Evolutionary conservation across 495 filamentous ascomycete genomes (phyloP).

Genomic region (Penicillium arizonense): DNA sequence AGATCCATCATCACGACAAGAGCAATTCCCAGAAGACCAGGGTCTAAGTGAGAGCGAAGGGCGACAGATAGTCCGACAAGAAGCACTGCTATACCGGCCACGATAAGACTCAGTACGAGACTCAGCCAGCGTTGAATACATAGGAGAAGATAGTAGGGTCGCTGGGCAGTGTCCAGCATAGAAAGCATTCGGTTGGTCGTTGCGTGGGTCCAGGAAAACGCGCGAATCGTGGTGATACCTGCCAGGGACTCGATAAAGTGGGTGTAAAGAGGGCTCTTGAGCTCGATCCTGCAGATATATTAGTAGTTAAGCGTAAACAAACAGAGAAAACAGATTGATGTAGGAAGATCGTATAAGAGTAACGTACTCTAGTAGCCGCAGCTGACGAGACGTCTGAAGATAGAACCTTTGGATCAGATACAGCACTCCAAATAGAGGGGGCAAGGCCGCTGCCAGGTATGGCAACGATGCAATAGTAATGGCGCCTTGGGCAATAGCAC

Average conservation of each 20-base stretch:
- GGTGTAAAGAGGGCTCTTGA: conserved; percentile 40
- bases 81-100: conserved; percentile 24
- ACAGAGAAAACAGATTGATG: no score
- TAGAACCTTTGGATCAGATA: conserved; percentile 78
- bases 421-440: conserved; percentile 27
- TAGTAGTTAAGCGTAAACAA: background rate
- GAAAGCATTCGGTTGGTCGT: conserved; percentile 11
- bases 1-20: conserved; percentile 29
- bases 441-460: conserved; percentile 31
- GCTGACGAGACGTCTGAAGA: conserved; percentile 76
- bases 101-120: conserved; percentile 25
- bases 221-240: conserved; percentile 40
- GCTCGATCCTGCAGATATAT: conserved; percentile 27
- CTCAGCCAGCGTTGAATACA: conserved; percentile 41
- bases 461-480: conserved; percentile 18
- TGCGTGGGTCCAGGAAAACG: conserved; percentile 35
- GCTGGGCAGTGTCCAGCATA: conserved; percentile 33
- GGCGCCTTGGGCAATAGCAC: conserved; percentile 24
- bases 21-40: conserved; percentile 30
- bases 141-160: conserved; percentile 41
- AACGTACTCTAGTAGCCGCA: conserved; percentile 66
- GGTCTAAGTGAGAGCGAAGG: conserved; percentile 14
- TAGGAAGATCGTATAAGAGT: background rate
- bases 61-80: conserved; percentile 16
- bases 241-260: conserved; percentile 40